phyloP scores from a whole-genome alignment of 768 basidiomycete species.

The Porphyrellus cyaneotinctus region DNA sequence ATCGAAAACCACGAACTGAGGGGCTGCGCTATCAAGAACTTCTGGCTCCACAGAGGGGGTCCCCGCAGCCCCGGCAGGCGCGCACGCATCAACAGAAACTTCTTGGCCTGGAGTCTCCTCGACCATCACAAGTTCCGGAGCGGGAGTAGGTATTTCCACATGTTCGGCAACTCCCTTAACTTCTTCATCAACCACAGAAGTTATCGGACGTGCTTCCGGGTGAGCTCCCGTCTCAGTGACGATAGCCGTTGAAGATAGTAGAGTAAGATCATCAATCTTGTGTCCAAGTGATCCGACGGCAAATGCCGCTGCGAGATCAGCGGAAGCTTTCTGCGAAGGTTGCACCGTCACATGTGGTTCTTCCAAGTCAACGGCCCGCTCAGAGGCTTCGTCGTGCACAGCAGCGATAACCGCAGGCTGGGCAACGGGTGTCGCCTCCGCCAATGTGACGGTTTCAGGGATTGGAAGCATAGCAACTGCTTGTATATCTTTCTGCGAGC shows the following conservation, averaged over 20 bases:
- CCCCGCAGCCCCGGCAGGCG: neutral
- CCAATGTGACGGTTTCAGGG: neutral
- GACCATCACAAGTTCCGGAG: constrained; percentile 11
- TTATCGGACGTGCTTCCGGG: neutral
- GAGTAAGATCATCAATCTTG: constrained; percentile 3
- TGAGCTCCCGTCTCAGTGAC: constrained; percentile 14
- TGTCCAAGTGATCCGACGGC: constrained; percentile 4
- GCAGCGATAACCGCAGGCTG: neutral
- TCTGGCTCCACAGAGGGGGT: neutral
- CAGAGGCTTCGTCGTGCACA: neutral
- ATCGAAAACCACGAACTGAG: neutral
- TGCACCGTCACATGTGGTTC: constrained; percentile 3
- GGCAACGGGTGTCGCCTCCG: neutral
- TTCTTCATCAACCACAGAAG: constrained; percentile 8
- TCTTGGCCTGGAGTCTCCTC: constrained; percentile 17
- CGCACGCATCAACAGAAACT: neutral
- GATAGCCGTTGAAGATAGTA: neutral
- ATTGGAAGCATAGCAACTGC: neutral
- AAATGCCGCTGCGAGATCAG: constrained; percentile 4
- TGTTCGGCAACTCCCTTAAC: constrained; percentile 6
- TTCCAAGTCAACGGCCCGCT: neutral
- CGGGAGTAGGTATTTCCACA: constrained; percentile 13
- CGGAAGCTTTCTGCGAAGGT: constrained; percentile 4
- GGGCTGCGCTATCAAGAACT: neutral
- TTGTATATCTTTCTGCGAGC: constrained; percentile 2